These are phyloP conservation scores for Coelastrella sp. DNA, from an alignment of 139 green algal genomes.

Conservation along the genomic window DNA sequence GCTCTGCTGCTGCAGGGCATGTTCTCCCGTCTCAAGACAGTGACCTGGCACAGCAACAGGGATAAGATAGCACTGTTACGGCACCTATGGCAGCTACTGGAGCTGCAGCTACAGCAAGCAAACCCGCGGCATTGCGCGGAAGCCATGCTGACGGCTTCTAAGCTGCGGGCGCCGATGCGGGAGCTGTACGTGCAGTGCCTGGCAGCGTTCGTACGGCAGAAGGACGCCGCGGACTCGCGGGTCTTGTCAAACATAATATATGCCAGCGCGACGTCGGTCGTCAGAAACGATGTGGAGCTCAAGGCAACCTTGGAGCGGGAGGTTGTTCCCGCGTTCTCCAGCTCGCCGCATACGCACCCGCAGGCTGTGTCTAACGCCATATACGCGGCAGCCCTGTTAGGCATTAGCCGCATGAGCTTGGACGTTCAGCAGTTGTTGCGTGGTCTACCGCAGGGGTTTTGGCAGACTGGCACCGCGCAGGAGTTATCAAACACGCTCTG, in stretches of 20 bases:
- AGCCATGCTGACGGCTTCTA: slow-evolving; percentile 18
- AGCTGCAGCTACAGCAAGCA: not conserved
- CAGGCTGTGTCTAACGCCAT: not conserved
- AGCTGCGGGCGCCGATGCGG: not conserved
- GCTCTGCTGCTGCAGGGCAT: not conserved
- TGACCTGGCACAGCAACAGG: not conserved
- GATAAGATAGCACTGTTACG: slow-evolving; percentile 8
- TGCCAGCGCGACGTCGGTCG: not conserved
- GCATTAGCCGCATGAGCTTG: not conserved
- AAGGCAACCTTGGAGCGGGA: not conserved
- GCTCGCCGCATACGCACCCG: not conserved
- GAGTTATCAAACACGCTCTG: slow-evolving; percentile 38
- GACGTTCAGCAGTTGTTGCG: not conserved
- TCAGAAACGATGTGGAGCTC: not conserved
- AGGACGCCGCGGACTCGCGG: not conserved
- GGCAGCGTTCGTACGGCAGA: not conserved
- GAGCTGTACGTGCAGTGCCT: slow-evolving; percentile 1
- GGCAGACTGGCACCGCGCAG: not conserved
- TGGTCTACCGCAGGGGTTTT: not conserved
- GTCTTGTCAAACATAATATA: slow-evolving; percentile 1
- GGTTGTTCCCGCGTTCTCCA: not conserved
- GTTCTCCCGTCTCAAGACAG: not conserved
- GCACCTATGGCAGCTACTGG: not conserved
- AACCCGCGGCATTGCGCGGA: slow-evolving; percentile 15
- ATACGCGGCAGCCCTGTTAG: slow-evolving; percentile 7